Evolutionary conservation across 176 grass and related monocot genomes (phyloP), one percentile per base, ranked within the genome.

Genomic region (Eragrostis curvula): DNA sequence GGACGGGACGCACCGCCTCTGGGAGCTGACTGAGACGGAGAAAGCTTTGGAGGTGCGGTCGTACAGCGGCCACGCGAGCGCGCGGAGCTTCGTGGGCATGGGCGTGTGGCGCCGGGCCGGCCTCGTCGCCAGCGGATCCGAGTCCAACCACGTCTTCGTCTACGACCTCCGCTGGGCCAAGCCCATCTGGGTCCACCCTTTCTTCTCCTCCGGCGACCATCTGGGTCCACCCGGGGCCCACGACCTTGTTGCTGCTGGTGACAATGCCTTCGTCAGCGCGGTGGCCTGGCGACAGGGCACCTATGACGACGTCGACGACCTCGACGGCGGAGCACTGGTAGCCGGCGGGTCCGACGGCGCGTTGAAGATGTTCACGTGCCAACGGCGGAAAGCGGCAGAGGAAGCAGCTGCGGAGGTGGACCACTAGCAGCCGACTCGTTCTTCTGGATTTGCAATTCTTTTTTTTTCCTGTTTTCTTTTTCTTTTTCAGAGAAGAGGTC

Each of bases 131-230:
- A 93, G 92, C 27, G 96, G 96, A 0, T 98, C 96, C 15, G 92
- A 98, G 88, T 93, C 81, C 80, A 89, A 88, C 53, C 86, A 95
- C 82, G 90, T 98, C 71, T 98, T 95, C 84, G 96, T 98, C 36
- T 93, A 98, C 87, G 96, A 98, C 67, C 85, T 98, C 60, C 67
- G 90, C 18, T 98, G 96, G 96, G 80, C 72, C 64, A 88, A 85
- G 48, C 92, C 96, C 23, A 77, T 98, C 40, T 98, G 96, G 96
- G 88, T 95, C 4, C 75, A 82, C 10, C 79, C 82, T 0, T 98
- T 95, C 73, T 39, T 36, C 32, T 36, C 32, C 32, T 36, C 32
- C n/a, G n/a, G n/a, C n/a, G n/a, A n/a, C n/a, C n/a, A n/a, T 27
- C 24, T 43, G 53, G 76, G 27, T 27, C 45, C 76, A 36, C 25